phyloP scores from a whole-genome alignment of 495 filamentous ascomycete genomes.

The Penicillium lividum region DNA sequence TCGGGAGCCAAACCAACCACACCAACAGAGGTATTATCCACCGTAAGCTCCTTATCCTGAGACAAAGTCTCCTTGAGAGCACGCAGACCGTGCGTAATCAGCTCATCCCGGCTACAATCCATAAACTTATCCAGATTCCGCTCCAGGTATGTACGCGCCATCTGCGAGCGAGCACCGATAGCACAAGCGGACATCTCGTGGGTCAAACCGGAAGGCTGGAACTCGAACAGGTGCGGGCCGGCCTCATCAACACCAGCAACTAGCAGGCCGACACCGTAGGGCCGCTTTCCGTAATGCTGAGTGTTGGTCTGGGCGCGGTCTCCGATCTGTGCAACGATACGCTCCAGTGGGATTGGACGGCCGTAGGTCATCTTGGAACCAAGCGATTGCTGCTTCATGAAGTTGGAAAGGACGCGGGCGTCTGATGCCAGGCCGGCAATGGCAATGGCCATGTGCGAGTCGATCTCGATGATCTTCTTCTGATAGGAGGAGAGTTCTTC shows the following conservation, averaged over 20 bases:
- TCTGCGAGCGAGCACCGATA: conserved; percentile 93
- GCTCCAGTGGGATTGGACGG: conserved; percentile 84
- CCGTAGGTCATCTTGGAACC: conserved; percentile 93
- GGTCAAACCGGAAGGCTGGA: conserved; percentile 93
- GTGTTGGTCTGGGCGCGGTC: conserved; percentile 98
- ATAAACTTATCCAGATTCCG: conserved; percentile 81
- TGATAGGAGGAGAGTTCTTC: conserved; percentile 99
- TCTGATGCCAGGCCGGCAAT: conserved; percentile 97
- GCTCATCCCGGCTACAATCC: conserved; percentile 71
- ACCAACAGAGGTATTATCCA: conserved; percentile 92
- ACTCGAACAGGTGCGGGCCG: conserved; percentile 95
- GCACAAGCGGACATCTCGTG: conserved; percentile 95
- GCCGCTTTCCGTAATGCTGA: conserved; percentile 94
- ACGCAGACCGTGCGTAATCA: conserved; percentile 84
- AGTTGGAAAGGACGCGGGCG: conserved; percentile 98
- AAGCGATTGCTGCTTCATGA: conserved; percentile 99
- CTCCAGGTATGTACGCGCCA: conserved; percentile 96
- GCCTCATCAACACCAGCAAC: conserved; percentile 91
- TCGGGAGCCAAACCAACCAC: conserved; percentile 67
- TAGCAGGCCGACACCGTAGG: conserved; percentile 93
- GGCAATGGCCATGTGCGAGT: conserved; percentile 91
- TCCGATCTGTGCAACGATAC: conserved; percentile 85
- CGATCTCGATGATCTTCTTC: conserved; percentile 97
- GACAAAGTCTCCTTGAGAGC: conserved; percentile 93
- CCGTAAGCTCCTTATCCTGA: conserved; percentile 95